Base-by-base conservation (phyloP, 2,329 filamentous ascomycete genomes). In the Aspergillus brasiliensis region DNA sequence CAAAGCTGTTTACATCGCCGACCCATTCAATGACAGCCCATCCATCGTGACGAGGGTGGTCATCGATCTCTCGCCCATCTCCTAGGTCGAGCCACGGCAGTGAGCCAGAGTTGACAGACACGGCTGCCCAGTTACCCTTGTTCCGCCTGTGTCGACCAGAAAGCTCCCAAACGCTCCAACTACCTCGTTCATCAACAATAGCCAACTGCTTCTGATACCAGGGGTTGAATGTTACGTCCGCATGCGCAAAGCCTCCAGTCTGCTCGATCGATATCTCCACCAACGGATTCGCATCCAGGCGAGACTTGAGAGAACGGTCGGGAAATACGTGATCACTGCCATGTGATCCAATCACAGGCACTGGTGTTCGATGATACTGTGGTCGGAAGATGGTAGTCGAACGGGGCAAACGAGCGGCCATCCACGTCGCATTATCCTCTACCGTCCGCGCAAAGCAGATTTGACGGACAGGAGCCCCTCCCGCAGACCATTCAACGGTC, bases 171-270 rank as follows among this genome's bases (percentile, higher is more conserved):
- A 87, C 69, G 56, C 75, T 81, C 86, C 86, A 88, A 40, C 74
- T 74, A 1, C 84, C 84, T 28, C 71, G 65, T 47, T 78, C 77
- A 67, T 88, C 84, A 19, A 87, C 71, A 13, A 87, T 74, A 2
- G 78, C 85, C 59, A 88, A 70, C 66, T 86, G 82, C n/a, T 78
- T 78, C 58, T 82, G 78, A 68, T 84, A 83, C 76, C 82, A 84
- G 3, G 85, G 85, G 66, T 88, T 86, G 71, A 88, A 88, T 6
- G 80, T 70, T 10, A 88, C 77, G 71, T 87, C 80, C 1, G 80
- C 80, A 69, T 86, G 84, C 3, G 80, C 64, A 28, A 70, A 68
- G 0, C 77, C 80, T 10, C 80, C 82, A 2, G 80, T 84, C 25
- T 78, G 68, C 1, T 73, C 69, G 13, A 71, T 69, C 1, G 71